Evolutionary conservation across 352 stramenopile species (phyloP).

Genomic region (Globisporangium nagaii): DNA sequence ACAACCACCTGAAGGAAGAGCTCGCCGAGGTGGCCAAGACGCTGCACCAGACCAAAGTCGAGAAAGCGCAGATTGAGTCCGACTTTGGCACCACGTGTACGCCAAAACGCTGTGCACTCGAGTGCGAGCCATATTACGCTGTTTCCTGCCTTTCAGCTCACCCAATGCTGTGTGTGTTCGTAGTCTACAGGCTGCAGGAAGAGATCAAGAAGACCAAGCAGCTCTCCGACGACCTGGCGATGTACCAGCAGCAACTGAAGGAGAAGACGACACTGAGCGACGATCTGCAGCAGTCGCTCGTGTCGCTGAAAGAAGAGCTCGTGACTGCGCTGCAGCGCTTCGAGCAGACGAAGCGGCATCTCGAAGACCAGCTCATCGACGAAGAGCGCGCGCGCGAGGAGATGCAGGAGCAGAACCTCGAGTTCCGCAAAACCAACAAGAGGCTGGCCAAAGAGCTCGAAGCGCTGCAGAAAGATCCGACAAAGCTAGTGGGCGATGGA

Average conservation of each 20-base stretch:
- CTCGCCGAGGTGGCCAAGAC: conserved; percentile 58
- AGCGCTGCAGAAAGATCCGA: conserved; percentile 24
- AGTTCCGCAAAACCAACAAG: conserved; percentile 72
- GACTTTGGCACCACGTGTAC: conserved; percentile 62
- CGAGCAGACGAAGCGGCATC: conserved; percentile 65
- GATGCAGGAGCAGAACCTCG: conserved; percentile 68
- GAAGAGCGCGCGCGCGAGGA: conserved; percentile 67
- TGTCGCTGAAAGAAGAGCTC: conserved; percentile 58
- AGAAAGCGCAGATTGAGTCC: conserved; percentile 68
- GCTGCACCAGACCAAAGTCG: conserved; percentile 56
- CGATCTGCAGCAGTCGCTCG: conserved; percentile 54
- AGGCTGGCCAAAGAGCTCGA: conserved; percentile 58
- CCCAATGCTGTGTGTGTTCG: neutral
- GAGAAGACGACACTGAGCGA: conserved; percentile 42
- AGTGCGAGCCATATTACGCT: neutral
- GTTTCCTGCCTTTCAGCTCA: neutral
- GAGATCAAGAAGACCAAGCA: conserved; percentile 57
- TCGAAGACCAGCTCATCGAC: conserved; percentile 75
- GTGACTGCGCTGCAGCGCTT: conserved; percentile 45
- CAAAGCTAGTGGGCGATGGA: neutral
- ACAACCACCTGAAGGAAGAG: conserved; percentile 75
- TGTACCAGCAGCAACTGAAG: conserved; percentile 31
- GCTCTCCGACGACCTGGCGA: conserved; percentile 35
- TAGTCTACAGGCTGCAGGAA: conserved; percentile 58
- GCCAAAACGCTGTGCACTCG: too few relatives aligned